Evolutionary conservation across 495 filamentous ascomycete genomes (phyloP).

Genomic region (Aspergillus wentii): DNA sequence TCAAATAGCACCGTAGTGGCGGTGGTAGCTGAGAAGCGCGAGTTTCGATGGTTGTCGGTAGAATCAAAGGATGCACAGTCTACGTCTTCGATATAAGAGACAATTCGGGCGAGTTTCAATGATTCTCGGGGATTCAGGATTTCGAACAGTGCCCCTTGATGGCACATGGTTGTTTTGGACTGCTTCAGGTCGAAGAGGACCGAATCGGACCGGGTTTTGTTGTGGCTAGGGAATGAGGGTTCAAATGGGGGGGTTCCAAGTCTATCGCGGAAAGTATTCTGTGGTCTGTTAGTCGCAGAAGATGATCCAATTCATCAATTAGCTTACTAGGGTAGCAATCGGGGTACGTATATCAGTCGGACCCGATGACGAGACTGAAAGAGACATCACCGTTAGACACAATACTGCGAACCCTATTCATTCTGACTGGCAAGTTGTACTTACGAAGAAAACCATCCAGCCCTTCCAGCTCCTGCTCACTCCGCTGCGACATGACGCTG

Average conservation of each 20-base stretch:
- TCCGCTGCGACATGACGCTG: constrained; percentile 28
- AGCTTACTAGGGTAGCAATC: no score
- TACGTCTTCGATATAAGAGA: constrained; percentile 40
- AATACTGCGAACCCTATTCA: no score
- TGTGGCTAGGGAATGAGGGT: constrained; percentile 11
- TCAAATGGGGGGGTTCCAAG: constrained; percentile 13
- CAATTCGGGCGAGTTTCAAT: constrained; percentile 32
- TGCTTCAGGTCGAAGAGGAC: constrained; percentile 21
- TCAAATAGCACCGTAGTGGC: neutral
- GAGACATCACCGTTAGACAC: neutral
- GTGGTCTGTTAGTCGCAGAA: no score
- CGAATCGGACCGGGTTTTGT: constrained; percentile 23
- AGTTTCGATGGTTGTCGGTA: constrained; percentile 19
- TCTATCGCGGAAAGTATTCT: constrained; percentile 42
- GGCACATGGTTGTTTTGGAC: constrained; percentile 29
- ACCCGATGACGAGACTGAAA: neutral
- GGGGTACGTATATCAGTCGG: no score
- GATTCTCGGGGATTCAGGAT: constrained; percentile 43
- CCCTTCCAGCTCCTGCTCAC: constrained; percentile 28
- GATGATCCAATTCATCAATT: no score
- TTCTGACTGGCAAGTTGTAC: no score
- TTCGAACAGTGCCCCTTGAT: constrained; percentile 40
- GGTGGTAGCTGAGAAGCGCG: constrained; percentile 8
- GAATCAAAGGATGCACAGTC: constrained; percentile 23
- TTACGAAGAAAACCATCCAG: constrained; percentile 22